Evolutionary conservation across 345 rosid species (phyloP), one percentile per base, ranked within the genome.

Genomic region (Hibiscus tridactylites): DNA sequence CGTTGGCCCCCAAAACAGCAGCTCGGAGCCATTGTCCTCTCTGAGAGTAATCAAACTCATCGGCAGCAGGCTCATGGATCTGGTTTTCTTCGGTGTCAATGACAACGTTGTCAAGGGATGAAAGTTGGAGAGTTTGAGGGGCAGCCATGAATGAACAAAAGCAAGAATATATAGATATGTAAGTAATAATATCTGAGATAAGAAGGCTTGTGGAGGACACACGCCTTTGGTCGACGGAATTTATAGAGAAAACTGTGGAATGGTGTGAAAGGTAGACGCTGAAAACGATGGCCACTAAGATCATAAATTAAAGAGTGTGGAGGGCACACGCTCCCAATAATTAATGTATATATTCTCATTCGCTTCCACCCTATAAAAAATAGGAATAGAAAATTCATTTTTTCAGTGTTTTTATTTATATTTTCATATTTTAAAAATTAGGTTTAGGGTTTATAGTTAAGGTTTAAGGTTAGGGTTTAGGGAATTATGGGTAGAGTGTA

Each of bases 11-110:
- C 61, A 91, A 79, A 42, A 91, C 86, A 2, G 92, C 94, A 2
- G 97, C 97, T 60, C 94, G 81, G 9, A 91, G 88, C 97, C 97
- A 89, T 71, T 88, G 92, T 46, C 91, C 91, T 57, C 92, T 79
- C 46, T 86, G 85, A 54, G 86, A 75, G 82, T 86, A 86, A 80
- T 91, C 88, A 7, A 75, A 26, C 10, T 72, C 60, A 33, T 61
- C 61, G 13, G 62, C 62, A 1, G 39, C n/a, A 7, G 17, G 52
- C 9, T 37, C 64, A 19, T n/a, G 24, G 4, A 24, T 11, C 7
- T 50, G 61, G 63, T 46, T 70, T 42, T 21, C 52, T 52, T 72
- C 73, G 4, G 61, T 65, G 56, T 44, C 54, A 1, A 21, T 57
- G 5, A 44, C 72, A 46, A 78, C 80, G 49, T 75, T 75, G 64